These are phyloP conservation scores for Lentinula sp. DNA, from an alignment of 768 basidiomycete genomes.

Conservation along the genomic window DNA sequence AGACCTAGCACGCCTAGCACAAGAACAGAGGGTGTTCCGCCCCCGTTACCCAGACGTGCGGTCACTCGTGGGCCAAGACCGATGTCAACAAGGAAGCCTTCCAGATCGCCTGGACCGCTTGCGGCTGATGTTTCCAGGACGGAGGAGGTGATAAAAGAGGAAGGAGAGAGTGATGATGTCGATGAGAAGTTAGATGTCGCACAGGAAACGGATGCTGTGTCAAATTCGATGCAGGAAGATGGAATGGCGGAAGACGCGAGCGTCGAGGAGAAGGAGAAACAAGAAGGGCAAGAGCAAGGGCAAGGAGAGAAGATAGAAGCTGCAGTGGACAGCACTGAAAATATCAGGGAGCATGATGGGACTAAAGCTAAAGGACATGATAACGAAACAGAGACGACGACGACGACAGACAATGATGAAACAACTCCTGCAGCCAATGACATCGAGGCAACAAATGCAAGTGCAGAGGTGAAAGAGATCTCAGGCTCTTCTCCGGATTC, in stretches of 20 bases:
- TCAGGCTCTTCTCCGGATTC: neutral
- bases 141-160: constrained; percentile 5
- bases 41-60: constrained; percentile 64
- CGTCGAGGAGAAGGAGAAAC: neutral
- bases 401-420: neutral
- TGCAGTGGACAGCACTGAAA: neutral
- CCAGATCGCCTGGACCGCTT: neutral
- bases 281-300: neutral
- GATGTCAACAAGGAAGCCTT: constrained; percentile 6
- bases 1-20: constrained; percentile 13
- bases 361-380: neutral
- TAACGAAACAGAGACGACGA: neutral
- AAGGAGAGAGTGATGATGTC: neutral
- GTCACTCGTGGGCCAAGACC: constrained; percentile 42
- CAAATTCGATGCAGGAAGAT: too few species aligned
- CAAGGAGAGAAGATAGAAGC: neutral
- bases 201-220: too few species aligned
- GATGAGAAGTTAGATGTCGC: neutral
- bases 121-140: neutral
- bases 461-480: constrained; percentile 5
- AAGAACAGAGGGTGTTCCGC: constrained; percentile 24
- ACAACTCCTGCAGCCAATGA: neutral
- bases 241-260: too few species aligned
- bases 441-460: constrained; percentile 8
- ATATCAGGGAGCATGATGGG: neutral